Percentiles rank a stretch among this genome's conserved stretches.
Conservation (phyloP, 148 eudicot genomes). For the Agrostemma githago region DNA sequence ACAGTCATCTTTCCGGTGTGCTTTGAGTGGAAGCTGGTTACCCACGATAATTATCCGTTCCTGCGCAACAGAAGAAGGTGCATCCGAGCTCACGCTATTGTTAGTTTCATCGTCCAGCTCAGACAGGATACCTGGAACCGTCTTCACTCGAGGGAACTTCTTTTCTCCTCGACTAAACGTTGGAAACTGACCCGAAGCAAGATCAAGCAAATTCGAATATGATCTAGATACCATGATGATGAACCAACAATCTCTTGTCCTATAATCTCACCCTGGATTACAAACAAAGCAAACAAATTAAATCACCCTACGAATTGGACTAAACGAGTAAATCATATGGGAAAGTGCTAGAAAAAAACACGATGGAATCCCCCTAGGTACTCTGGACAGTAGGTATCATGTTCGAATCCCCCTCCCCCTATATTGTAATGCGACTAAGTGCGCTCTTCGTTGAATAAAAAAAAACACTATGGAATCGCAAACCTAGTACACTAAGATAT, state of each 20-base stretch:
- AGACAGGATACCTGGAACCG: conserved; percentile 60
- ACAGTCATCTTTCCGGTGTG: conserved; percentile 38
- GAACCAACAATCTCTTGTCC: neutral
- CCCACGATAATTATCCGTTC: conserved; percentile 79
- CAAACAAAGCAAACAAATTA: neutral
- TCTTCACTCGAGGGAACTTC: conserved; percentile 60
- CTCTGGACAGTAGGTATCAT: too few relatives aligned
- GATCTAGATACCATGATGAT: conserved; percentile 68
- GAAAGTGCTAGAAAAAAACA: neutral
- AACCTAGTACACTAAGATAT: neutral
- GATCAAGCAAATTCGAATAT: conserved; percentile 71
- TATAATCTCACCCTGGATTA: neutral
- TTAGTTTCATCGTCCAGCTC: conserved; percentile 65
- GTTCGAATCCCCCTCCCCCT: too few relatives aligned
- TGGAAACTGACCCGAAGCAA: conserved; percentile 54
- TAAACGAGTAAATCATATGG: neutral
- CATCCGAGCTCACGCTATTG: conserved; percentile 57
- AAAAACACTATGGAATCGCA: neutral
- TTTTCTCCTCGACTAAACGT: conserved; percentile 44
- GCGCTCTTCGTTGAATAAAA: too few relatives aligned
- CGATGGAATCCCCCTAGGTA: too few relatives aligned
- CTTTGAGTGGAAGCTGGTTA: conserved; percentile 73
- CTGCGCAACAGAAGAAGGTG: conserved; percentile 55
- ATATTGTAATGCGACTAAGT: too few relatives aligned
- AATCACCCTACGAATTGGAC: neutral